These are phyloP conservation scores for Asterella californica DNA, from an alignment of 225 moss, liverwort and hornwort genomes.

Conservation along the genomic window DNA sequence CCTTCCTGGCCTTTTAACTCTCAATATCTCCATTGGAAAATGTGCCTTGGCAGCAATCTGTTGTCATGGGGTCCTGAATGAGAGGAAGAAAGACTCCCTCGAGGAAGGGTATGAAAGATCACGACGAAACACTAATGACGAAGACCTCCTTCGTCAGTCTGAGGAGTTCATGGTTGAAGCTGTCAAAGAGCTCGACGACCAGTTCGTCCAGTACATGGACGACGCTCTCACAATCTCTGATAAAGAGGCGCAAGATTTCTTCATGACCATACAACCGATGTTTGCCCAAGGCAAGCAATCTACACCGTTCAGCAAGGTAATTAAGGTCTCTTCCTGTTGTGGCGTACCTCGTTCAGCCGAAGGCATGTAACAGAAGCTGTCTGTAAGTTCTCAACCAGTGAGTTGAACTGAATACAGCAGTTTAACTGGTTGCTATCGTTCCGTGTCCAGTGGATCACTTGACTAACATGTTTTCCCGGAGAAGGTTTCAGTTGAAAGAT, in stretches of 20 bases:
- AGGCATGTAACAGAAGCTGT: neutral
- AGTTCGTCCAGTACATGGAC: slow-evolving; percentile 24
- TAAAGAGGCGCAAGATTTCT: slow-evolving; percentile 30
- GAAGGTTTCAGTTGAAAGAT: neutral
- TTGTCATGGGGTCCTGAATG: slow-evolving; percentile 29
- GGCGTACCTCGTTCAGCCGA: neutral
- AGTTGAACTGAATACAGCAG: neutral
- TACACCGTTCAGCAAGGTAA: slow-evolving; percentile 4
- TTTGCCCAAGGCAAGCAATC: neutral
- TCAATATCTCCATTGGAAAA: slow-evolving; percentile 20
- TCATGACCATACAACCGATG: neutral
- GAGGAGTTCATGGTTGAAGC: slow-evolving; percentile 32
- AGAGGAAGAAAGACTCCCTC: slow-evolving; percentile 26
- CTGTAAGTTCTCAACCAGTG: neutral
- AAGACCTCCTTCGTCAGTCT: slow-evolving; percentile 30
- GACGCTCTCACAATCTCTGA: slow-evolving; percentile 30
- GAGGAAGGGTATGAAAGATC: slow-evolving; percentile 36
- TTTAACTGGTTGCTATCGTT: neutral
- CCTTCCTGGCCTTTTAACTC: slow-evolving; percentile 9
- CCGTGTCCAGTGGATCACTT: neutral
- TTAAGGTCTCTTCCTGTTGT: neutral
- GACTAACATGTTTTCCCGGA: neutral
- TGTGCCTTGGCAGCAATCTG: slow-evolving; percentile 35
- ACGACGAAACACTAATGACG: slow-evolving; percentile 19
- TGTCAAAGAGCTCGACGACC: slow-evolving; percentile 28